Evolutionary conservation across 352 stramenopile genomes (phyloP).

Genomic region (Globisporangium apiculatum): DNA sequence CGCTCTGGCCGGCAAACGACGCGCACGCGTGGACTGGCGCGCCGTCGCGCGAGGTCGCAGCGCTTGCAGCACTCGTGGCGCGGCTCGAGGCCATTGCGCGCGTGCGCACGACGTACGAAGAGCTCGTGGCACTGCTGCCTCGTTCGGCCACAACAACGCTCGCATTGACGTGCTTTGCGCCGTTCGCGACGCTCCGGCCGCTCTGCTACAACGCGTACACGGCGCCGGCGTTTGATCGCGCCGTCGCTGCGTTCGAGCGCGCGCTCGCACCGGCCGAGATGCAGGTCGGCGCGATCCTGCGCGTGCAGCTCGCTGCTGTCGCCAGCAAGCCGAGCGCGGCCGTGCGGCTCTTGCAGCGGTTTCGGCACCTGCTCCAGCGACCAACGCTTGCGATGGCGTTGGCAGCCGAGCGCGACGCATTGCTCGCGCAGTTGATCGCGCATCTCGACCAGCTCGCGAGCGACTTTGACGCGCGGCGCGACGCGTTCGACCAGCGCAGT

Average conservation of each 20-base stretch:
- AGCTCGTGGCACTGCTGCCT: conserved; percentile 69
- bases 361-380: conserved; percentile 74
- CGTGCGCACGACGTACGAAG: conserved; percentile 83
- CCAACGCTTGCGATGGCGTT: conserved; percentile 73
- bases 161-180: conserved; percentile 49
- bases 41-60: conserved; percentile 27
- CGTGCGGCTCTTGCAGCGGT: conserved; percentile 82
- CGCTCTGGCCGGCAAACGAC: conserved; percentile 70
- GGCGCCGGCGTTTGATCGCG: conserved; percentile 64
- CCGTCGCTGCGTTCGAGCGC: conserved; percentile 73
- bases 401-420: conserved; percentile 75
- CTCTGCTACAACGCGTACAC: conserved; percentile 92
- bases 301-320: conserved; percentile 62
- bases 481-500: conserved; percentile 14
- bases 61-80: conserved; percentile 36
- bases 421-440: conserved; percentile 81
- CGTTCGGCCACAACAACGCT: conserved; percentile 33
- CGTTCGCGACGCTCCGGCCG: conserved; percentile 55
- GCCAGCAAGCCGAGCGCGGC: conserved; percentile 50
- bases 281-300: conserved; percentile 75
- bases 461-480: conserved; percentile 68
- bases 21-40: conserved; percentile 75
- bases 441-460: conserved; percentile 85
- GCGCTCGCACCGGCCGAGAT: conserved; percentile 76
- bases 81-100: conserved; percentile 79